Percentiles rank a stretch among this genome's conserved stretches.
These are phyloP conservation scores for Setaria viridis DNA, from an alignment of 202 grass and related monocot genomes.

Conservation along the genomic window DNA sequence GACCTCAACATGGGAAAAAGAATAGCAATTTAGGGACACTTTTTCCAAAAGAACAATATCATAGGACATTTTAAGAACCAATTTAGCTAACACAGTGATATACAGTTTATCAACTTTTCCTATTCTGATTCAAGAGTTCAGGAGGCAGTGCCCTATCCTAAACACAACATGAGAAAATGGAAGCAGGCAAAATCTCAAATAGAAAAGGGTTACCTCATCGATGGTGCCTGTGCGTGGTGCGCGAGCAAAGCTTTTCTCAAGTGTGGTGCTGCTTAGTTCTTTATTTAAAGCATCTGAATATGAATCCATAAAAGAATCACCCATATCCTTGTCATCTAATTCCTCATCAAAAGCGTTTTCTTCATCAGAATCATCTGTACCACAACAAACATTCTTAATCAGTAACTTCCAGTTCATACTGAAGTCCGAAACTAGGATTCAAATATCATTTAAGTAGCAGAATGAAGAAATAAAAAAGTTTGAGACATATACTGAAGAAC, in stretches of 20 bases:
- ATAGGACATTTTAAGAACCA: neutral
- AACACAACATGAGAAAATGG: neutral
- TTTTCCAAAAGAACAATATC: neutral
- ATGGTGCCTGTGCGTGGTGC: slow-evolving; percentile 43
- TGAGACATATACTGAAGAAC: neutral
- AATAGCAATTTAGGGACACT: neutral
- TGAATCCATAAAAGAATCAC: slow-evolving; percentile 72
- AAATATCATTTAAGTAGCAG: neutral
- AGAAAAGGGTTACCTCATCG: slow-evolving; percentile 58
- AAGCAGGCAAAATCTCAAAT: slow-evolving; percentile 10
- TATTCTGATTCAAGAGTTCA: neutral
- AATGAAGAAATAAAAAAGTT: slow-evolving; percentile 21
- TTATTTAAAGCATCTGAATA: slow-evolving; percentile 94
- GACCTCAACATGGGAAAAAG: neutral
- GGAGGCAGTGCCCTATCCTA: neutral
- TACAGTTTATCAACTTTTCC: neutral
- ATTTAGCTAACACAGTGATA: neutral
- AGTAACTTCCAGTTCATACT: slow-evolving; percentile 15
- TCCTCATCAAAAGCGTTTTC: slow-evolving; percentile 63
- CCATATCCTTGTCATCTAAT: slow-evolving; percentile 52
- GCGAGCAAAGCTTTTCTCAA: slow-evolving; percentile 81
- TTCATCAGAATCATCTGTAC: slow-evolving; percentile 84
- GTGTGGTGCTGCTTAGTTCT: slow-evolving; percentile 73
- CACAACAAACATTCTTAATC: slow-evolving; percentile 8
- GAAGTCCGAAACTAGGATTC: neutral